Conservation (phyloP, 345 rosid genomes). For the Chamaenerion angustifolium region DNA sequence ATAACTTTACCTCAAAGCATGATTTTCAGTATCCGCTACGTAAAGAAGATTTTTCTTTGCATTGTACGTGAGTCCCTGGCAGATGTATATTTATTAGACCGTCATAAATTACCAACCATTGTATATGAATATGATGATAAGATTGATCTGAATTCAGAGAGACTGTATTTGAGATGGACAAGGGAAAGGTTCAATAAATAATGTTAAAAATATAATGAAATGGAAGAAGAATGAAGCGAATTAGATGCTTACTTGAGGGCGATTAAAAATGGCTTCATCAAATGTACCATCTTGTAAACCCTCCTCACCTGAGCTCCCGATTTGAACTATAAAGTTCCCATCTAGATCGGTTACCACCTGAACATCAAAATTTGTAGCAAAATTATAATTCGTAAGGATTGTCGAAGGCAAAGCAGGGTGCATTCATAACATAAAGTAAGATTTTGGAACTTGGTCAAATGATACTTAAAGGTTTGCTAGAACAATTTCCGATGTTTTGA, state of each 20-base stretch:
- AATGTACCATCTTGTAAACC: constrained; percentile 76
- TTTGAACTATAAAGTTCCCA: constrained; percentile 74
- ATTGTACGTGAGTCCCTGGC: constrained; percentile 88
- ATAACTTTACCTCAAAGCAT: constrained; percentile 79
- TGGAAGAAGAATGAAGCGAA: not conserved
- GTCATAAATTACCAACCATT: not conserved
- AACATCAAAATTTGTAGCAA: constrained; percentile 3
- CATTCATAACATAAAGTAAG: too few relatives aligned
- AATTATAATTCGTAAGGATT: not conserved
- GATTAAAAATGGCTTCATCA: constrained; percentile 70
- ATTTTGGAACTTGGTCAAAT: too few relatives aligned
- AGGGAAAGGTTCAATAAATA: not conserved
- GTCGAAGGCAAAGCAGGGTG: not conserved
- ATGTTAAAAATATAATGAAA: not conserved
- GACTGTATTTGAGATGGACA: too few relatives aligned
- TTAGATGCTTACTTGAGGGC: constrained; percentile 53
- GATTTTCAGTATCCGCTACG: constrained; percentile 93
- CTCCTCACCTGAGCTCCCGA: constrained; percentile 78
- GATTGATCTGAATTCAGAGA: too few relatives aligned
- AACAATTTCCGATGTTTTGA: too few relatives aligned
- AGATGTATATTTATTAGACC: constrained; percentile 12
- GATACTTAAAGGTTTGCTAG: too few relatives aligned
- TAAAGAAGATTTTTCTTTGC: constrained; percentile 73
- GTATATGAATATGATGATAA: too few relatives aligned
- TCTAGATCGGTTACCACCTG: constrained; percentile 84